A percentile compares a stretch with the other conserved stretches of the same genome.
phyloP scores from a whole-genome alignment of 345 rosid genomes.

The Bruguiera parviflora region DNA sequence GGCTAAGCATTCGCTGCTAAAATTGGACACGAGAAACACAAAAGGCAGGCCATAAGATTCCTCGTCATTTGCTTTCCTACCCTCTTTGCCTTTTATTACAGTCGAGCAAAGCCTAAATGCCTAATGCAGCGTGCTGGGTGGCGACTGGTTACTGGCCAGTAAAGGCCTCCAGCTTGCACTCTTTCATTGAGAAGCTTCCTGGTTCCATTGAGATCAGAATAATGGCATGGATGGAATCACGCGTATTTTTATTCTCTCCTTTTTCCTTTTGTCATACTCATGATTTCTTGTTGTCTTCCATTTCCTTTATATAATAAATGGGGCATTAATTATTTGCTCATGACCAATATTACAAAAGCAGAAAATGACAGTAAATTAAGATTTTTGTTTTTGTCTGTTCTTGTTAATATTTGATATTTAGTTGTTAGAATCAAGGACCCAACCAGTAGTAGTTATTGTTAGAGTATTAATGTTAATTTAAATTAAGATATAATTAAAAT shows the following conservation, averaged over 20 bases:
- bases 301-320: background rate
- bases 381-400: background rate
- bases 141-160: background rate
- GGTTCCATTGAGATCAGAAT: conserved; percentile 1
- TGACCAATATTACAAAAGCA: background rate
- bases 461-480: no score
- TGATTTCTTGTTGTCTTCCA: conserved; percentile 13
- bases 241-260: background rate
- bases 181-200: background rate
- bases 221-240: conserved; percentile 6
- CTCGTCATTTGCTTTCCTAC: background rate
- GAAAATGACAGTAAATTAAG: background rate
- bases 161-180: background rate
- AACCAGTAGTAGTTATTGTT: no score
- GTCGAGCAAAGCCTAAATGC: background rate
- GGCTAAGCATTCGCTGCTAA: background rate
- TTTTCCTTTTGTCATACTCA: background rate
- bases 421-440: background rate
- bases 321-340: conserved; percentile 1
- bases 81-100: background rate
- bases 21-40: conserved; percentile 2
- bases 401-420: background rate
- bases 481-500: no score
- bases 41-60: background rate
- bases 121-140: background rate